Evolutionary conservation across 768 basidiomycete species (phyloP).

Genomic region (Albatrellus ellisii): DNA sequence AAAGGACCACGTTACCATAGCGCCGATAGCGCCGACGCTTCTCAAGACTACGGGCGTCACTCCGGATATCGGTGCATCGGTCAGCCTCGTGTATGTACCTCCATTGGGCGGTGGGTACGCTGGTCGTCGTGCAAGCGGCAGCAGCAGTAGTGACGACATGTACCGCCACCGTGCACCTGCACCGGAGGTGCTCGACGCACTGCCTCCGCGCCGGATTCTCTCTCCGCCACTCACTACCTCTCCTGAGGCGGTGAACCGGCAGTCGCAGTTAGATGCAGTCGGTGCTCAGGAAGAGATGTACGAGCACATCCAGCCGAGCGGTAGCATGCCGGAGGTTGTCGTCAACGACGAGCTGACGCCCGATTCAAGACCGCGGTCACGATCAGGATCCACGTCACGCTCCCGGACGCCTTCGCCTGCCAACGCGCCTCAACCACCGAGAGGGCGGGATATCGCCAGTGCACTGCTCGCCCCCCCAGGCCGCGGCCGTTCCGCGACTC

Average conservation of each 20-base stretch:
- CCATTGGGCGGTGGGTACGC: constrained; percentile 22
- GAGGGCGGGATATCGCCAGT: too few relatives aligned
- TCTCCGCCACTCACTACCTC: too few relatives aligned
- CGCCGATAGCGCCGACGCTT: constrained; percentile 66
- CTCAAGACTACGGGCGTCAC: constrained; percentile 57
- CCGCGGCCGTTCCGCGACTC: constrained; percentile 14
- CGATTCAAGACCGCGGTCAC: too few relatives aligned
- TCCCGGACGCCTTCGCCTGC: constrained; percentile 14
- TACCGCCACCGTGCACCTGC: constrained; percentile 23
- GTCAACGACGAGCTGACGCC: constrained; percentile 13
- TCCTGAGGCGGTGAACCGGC: too few relatives aligned
- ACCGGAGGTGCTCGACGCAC: constrained; percentile 20
- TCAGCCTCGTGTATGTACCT: constrained; percentile 65
- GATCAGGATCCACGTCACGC: constrained; percentile 9
- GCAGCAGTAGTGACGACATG: constrained; percentile 19
- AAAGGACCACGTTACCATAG: constrained; percentile 46
- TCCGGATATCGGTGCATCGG: constrained; percentile 26
- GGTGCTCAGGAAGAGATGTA: not conserved
- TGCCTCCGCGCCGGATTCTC: constrained; percentile 2
- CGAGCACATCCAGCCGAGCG: not conserved
- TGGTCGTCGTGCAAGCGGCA: constrained; percentile 13
- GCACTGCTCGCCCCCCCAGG: constrained; percentile 12
- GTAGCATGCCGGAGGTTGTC: constrained; percentile 13
- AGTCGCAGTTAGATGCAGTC: too few relatives aligned
- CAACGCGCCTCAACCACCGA: too few relatives aligned